Base-by-base conservation (phyloP, 768 basidiomycete genomes). In the Amanita exitialis region DNA sequence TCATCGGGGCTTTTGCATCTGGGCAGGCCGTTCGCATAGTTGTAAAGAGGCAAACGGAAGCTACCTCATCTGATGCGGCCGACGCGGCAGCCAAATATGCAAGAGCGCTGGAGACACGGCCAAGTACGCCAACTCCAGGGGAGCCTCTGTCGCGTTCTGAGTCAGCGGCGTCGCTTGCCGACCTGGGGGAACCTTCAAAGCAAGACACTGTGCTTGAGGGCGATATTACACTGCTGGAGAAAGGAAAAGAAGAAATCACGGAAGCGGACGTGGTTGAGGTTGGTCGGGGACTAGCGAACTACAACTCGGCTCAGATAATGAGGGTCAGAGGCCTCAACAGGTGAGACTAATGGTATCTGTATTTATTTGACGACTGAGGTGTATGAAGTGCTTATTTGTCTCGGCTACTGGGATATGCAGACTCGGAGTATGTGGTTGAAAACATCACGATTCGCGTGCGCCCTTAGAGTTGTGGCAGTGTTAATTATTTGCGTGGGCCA, bases 391-490 rank as follows among this genome's bases (percentile, higher is more conserved):
- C 90, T 1, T 76, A 87, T 47, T 80, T 99, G 35, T 71, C 84
- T 7, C 78, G 82, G 53, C 59, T 93, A 5, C 66, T 99, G 44
- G 95, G 93, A 2, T 98, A 99, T 65, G 89, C 88, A 12, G 96
- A 99, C 62, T 88, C 90, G 23, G 96, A 98, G 64, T 89, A 98
- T 68, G 93, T 98, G 44, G 94, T 95, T 5, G 96, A 98, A 62
- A 90, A 93, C 60, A 83, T 96, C 59, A 91, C 89, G 2, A 86
- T 95, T 47, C 76, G 84, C 48, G 62, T 79, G 37, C 72, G 75
- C 9, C 76, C 80, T 35, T 75, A 56, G 57, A 58, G 28, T n/a
- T 34, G 73, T 77, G 75, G 76, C 75, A 69, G 69, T 76, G 73
- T 58, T 52, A 53, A 56, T 61, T 73, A 61, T 74, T 72, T 72